Conservation (phyloP, 257 asterid genomes). For the Schizonepeta tenuifolia region DNA sequence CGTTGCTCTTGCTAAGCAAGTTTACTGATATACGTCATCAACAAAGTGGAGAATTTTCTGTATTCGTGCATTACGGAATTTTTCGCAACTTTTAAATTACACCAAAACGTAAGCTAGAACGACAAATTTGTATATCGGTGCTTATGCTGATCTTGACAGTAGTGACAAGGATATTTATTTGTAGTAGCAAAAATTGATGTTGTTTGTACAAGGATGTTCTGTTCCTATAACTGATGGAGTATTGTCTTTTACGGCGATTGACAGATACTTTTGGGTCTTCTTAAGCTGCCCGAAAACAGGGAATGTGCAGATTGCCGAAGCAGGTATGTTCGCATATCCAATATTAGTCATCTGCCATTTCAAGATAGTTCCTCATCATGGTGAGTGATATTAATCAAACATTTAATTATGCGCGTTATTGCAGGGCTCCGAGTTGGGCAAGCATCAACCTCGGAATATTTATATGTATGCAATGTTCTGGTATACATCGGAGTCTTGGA, state of each 20-base stretch:
- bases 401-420: not conserved
- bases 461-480: constrained; percentile 93
- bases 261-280: constrained; percentile 70
- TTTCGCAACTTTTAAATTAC: not conserved
- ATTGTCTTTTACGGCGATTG: constrained; percentile 27
- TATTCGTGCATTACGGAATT: not conserved
- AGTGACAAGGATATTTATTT: not conserved
- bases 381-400: not conserved
- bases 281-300: constrained; percentile 78
- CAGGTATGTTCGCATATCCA: constrained; percentile 55
- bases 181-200: not conserved
- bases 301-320: constrained; percentile 90
- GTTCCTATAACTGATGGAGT: no score
- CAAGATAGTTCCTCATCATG: not conserved
- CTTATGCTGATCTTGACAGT: not conserved
- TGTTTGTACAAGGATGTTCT: not conserved
- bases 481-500: constrained; percentile 92
- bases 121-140: not conserved
- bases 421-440: constrained; percentile 97
- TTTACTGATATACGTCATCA: no score
- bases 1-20: not conserved
- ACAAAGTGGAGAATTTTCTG: no score
- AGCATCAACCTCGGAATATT: constrained; percentile 91
- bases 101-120: not conserved
- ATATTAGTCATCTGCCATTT: not conserved